Evolutionary conservation across 2,329 filamentous ascomycete genomes (phyloP).

Genomic region (Apiospora malaysiana): DNA sequence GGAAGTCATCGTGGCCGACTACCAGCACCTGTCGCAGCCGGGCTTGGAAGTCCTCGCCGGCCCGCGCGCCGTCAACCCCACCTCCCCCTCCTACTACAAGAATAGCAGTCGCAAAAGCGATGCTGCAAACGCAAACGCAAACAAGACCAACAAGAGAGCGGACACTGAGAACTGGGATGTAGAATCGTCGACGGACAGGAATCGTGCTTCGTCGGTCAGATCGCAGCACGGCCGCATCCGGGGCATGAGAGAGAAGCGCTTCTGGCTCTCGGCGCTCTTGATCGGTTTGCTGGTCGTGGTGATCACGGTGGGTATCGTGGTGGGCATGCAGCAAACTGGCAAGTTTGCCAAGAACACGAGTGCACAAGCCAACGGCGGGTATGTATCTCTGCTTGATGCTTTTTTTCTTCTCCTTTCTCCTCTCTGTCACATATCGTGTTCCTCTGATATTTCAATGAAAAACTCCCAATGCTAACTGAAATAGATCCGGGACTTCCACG

Average conservation of each 20-base stretch:
- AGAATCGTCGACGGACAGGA: neutral
- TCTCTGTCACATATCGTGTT: no score
- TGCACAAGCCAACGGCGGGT: neutral
- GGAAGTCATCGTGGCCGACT: slow-evolving; percentile 19
- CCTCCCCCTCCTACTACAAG: neutral
- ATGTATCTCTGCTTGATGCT: neutral
- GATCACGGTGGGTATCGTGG: slow-evolving; percentile 7
- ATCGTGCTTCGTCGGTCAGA: neutral
- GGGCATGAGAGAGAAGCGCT: neutral
- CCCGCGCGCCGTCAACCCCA: neutral
- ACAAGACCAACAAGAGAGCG: neutral
- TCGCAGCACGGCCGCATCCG: neutral
- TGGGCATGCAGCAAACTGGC: neutral
- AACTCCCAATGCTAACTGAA: neutral
- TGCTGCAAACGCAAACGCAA: neutral
- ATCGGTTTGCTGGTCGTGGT: neutral
- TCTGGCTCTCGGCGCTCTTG: neutral
- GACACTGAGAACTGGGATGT: neutral
- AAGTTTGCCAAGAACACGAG: slow-evolving; percentile 9
- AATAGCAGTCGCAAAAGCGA: no score
- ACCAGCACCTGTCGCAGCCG: slow-evolving; percentile 15
- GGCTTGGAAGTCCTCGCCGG: slow-evolving; percentile 18
- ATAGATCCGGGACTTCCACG: neutral
- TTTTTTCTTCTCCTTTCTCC: neutral
- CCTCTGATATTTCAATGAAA: no score